These are phyloP conservation scores for Polygonum maritimum DNA, from an alignment of 148 eudicot species.

Conservation along the genomic window DNA sequence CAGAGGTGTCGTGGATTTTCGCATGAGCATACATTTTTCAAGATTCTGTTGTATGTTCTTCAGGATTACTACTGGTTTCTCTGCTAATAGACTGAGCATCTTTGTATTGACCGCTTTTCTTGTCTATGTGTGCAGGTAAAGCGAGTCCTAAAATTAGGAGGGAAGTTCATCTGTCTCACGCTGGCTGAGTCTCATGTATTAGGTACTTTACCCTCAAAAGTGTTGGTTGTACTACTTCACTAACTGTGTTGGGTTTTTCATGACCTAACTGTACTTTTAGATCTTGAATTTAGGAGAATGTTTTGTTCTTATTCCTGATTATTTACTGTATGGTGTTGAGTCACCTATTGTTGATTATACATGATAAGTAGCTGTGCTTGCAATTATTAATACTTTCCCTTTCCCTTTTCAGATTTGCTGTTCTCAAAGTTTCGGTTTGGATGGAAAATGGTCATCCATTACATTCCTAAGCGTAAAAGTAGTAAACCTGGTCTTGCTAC, in stretches of 20 bases:
- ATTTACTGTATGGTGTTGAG: background rate
- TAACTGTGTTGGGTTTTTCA: slow-evolving; percentile 10
- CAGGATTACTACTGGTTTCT: slow-evolving; percentile 12
- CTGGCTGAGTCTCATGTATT: slow-evolving; percentile 87
- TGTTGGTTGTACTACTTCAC: background rate
- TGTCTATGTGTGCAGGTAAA: slow-evolving; percentile 50
- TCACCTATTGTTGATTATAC: background rate
- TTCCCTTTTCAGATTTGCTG: slow-evolving; percentile 44
- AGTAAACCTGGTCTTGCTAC: slow-evolving; percentile 50
- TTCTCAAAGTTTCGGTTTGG: slow-evolving; percentile 83
- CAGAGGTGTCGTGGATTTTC: slow-evolving; percentile 56
- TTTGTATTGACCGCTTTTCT: slow-evolving; percentile 11
- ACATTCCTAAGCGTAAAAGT: slow-evolving; percentile 45
- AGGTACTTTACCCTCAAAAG: slow-evolving; percentile 41
- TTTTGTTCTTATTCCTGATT: background rate
- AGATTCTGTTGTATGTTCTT: slow-evolving; percentile 20
- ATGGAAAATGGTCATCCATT: slow-evolving; percentile 71
- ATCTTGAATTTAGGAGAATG: slow-evolving; percentile 2
- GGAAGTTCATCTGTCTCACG: slow-evolving; percentile 84
- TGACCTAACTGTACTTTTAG: background rate
- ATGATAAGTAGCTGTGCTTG: background rate
- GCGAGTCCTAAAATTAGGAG: slow-evolving; percentile 69
- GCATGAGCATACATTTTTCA: slow-evolving; percentile 9
- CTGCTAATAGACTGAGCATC: background rate
- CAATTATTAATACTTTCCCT: background rate